A percentile compares a stretch with the other conserved stretches of the same genome.
Evolutionary conservation across 2,329 filamentous ascomycete species (phyloP).

Genomic region (Arthrobotrys megalospora): DNA sequence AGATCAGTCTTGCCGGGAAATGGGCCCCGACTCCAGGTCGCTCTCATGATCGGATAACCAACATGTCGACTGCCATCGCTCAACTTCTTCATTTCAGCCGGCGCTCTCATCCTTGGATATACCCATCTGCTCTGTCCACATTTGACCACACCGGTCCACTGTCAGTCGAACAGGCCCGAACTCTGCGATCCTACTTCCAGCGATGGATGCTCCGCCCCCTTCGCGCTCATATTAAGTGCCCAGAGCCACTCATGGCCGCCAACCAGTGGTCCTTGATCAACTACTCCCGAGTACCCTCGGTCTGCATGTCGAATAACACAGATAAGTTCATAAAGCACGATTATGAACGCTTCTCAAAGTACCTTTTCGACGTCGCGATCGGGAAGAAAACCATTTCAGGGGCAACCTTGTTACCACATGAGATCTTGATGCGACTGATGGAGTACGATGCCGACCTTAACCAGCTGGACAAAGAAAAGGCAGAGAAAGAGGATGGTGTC

Average conservation of each 20-base stretch:
- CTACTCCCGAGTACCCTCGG: conserved; percentile 73
- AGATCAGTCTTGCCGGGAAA: conserved; percentile 74
- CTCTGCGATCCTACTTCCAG: conserved; percentile 66
- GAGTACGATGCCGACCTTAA: conserved; percentile 11
- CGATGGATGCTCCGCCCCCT: conserved; percentile 72
- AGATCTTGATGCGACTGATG: conserved; percentile 67
- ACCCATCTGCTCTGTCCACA: conserved; percentile 29
- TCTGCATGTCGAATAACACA: conserved; percentile 73
- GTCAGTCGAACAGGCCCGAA: conserved; percentile 6
- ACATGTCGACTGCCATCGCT: conserved; percentile 73
- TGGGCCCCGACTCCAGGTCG: conserved; percentile 74
- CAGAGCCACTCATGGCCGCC: conserved; percentile 72
- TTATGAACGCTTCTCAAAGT: conserved; percentile 70
- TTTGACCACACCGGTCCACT: conserved; percentile 33
- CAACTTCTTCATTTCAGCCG: conserved; percentile 68
- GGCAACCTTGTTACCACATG: conserved; percentile 72
- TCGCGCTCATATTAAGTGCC: conserved; percentile 71
- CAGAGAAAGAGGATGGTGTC: conserved; percentile 38
- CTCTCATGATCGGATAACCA: conserved; percentile 75
- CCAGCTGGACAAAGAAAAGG: conserved; percentile 28
- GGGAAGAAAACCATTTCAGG: conserved; percentile 73
- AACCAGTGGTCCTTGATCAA: conserved; percentile 71
- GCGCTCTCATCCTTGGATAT: conserved; percentile 14
- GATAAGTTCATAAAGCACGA: conserved; percentile 72
- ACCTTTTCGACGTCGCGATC: conserved; percentile 70